Evolutionary conservation across 2,329 filamentous ascomycete genomes (phyloP).

Genomic region (Cryphonectria japonica): DNA sequence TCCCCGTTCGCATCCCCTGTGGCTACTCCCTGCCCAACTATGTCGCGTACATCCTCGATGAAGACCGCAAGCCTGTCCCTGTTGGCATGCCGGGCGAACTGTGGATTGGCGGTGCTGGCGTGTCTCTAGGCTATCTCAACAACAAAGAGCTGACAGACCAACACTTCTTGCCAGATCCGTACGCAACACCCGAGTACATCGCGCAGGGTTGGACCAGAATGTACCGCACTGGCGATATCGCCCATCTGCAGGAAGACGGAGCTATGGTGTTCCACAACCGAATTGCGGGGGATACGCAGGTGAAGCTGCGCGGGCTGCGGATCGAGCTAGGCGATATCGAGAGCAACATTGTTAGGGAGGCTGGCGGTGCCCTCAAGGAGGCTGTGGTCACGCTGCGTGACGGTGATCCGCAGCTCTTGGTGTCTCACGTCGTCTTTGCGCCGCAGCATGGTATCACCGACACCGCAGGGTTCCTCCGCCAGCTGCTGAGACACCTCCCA

Average conservation of each 20-base stretch:
- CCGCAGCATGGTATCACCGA: not conserved
- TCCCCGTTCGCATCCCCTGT: not conserved
- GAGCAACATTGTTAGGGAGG: not conserved
- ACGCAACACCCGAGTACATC: not conserved
- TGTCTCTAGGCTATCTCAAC: slow-evolving; percentile 45
- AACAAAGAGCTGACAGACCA: slow-evolving; percentile 30
- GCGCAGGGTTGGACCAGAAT: slow-evolving; percentile 29
- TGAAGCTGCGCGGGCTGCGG: slow-evolving; percentile 44
- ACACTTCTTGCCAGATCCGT: slow-evolving; percentile 21
- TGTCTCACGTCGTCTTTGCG: not conserved
- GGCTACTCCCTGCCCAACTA: slow-evolving; percentile 35
- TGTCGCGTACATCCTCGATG: slow-evolving; percentile 47
- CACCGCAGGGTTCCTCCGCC: not conserved
- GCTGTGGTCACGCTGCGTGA: slow-evolving; percentile 6
- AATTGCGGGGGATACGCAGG: slow-evolving; percentile 45
- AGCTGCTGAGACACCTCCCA: slow-evolving; percentile 28
- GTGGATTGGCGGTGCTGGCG: slow-evolving; percentile 44
- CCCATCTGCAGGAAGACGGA: slow-evolving; percentile 40
- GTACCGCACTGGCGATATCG: slow-evolving; percentile 48
- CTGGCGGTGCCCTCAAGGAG: not conserved
- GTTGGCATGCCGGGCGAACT: slow-evolving; percentile 45
- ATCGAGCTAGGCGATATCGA: slow-evolving; percentile 42
- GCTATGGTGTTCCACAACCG: slow-evolving; percentile 42
- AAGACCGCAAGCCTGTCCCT: slow-evolving; percentile 36
- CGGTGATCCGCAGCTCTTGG: not conserved